Evolutionary conservation across 2,329 filamentous ascomycete genomes (phyloP), one percentile per base, ranked within the genome.

Genomic region (Aureobasidium melanogenum): DNA sequence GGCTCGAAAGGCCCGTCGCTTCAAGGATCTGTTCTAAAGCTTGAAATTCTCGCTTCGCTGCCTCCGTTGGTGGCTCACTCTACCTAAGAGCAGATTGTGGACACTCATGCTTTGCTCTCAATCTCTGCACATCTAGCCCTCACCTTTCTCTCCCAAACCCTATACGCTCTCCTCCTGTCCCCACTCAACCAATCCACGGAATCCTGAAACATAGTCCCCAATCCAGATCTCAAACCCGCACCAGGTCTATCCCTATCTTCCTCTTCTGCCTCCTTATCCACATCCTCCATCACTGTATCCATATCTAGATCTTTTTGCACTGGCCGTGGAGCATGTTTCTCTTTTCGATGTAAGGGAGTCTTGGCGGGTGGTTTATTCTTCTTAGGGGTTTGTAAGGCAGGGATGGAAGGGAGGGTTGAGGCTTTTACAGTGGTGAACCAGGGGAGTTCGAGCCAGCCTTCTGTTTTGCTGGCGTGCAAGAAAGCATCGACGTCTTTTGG

Each of bases 171-270:
- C 66, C 80, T 79, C 66, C 83, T 84, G 63, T 80, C 76, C 52
- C 86, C 83, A 64, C 85, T 86, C 67, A 92, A 72, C 68, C 86
- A 89, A 68, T 91, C 87, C 67, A 88, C 86, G 50, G 82, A 81
- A 65, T 87, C 85, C 71, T 91, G 88, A 67, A 92, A 84, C 88
- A 91, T 91, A 2, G 85, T 88, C 1, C 77, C 77, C 17, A 80
- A 63, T 72, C 72, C 84, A 74, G 30, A 79, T 70, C 76, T 63
- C 69, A 73, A 48, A 2, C 71, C 72, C 24, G 71, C 68, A n/a
- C 67, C 67, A 7, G 64, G 30, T 2, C 66, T 64, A 17, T 69
- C 67, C 1, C 63, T 62, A 6, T 63, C 58, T 32, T 55, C 46
- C 8, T 61, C 64, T 17, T 63, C 54, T 15, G 52, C 44, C 9